These are phyloP conservation scores for Dioscorea zingiberensis DNA, from an alignment of 106 monocot species.

Conservation along the genomic window DNA sequence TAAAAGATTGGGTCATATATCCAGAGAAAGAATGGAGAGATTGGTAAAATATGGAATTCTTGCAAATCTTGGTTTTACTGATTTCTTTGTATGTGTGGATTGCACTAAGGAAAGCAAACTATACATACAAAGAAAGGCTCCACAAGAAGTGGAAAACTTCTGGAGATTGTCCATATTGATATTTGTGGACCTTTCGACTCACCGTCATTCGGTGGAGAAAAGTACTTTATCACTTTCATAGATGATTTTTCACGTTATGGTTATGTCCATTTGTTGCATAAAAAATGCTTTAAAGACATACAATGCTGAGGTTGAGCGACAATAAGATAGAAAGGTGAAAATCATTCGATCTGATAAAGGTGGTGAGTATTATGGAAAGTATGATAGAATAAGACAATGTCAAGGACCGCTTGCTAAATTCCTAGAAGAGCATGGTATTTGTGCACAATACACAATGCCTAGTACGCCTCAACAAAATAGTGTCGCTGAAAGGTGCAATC, in stretches of 20 bases:
- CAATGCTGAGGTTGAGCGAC: neutral
- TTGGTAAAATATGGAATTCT: no score
- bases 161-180: constrained; percentile 1
- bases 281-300: neutral
- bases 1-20: no score
- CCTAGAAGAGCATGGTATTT: no score
- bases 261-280: neutral
- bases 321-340: neutral
- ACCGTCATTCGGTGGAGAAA: neutral
- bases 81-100: no score
- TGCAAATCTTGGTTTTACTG: no score
- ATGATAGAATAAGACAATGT: neutral
- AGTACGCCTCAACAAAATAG: no score
- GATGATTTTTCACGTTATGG: constrained; percentile 1
- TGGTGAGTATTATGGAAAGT: constrained; percentile 10
- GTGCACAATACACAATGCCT: no score
- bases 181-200: neutral
- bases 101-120: constrained; percentile 4
- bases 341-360: constrained; percentile 2
- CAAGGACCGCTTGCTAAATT: no score
- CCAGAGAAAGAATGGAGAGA: no score
- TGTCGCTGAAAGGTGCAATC: no score
- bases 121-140: neutral
- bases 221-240: constrained; percentile 6
- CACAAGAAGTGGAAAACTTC: neutral